These are phyloP conservation scores for Mycena polygramma DNA, from an alignment of 768 basidiomycete genomes.

Conservation along the genomic window DNA sequence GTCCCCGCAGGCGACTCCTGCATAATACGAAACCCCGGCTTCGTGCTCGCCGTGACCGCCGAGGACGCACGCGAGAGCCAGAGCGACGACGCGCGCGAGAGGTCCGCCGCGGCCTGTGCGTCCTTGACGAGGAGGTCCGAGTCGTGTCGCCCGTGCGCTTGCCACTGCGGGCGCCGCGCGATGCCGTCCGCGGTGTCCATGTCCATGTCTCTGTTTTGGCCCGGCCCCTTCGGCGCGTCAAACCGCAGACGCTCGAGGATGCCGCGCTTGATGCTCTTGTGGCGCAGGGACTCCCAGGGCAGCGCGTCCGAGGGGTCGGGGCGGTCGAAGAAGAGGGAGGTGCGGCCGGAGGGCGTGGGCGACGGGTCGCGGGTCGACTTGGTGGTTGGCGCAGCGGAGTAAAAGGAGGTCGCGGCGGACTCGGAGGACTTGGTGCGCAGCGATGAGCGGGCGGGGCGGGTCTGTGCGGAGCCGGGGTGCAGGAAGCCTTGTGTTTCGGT, in stretches of 20 bases:
- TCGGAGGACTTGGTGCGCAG: slow-evolving; percentile 24
- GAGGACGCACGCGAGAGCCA: slow-evolving; percentile 35
- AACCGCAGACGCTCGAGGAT: slow-evolving; percentile 59
- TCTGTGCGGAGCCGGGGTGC: slow-evolving; percentile 32
- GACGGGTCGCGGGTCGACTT: slow-evolving; percentile 32
- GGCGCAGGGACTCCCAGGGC: slow-evolving; percentile 61
- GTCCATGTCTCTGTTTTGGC: background rate
- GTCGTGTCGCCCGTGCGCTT: slow-evolving; percentile 33
- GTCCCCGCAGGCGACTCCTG: slow-evolving; percentile 49
- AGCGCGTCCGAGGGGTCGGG: slow-evolving; percentile 36
- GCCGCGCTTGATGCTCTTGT: slow-evolving; percentile 65
- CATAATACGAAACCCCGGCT: slow-evolving; percentile 59
- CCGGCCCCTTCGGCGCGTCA: slow-evolving; percentile 42
- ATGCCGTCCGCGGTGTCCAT: slow-evolving; percentile 40
- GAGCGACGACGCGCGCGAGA: slow-evolving; percentile 31
- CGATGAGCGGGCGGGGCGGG: slow-evolving; percentile 1
- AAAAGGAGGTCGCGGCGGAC: slow-evolving; percentile 9
- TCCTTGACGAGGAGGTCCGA: slow-evolving; percentile 36
- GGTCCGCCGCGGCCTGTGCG: slow-evolving; percentile 25
- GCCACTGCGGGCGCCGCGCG: slow-evolving; percentile 39
- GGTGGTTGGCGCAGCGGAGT: slow-evolving; percentile 12
- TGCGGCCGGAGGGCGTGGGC: slow-evolving; percentile 36
- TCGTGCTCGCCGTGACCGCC: slow-evolving; percentile 42
- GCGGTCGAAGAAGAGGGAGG: slow-evolving; percentile 38
- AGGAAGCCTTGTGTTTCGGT: slow-evolving; percentile 34